Base-by-base conservation (phyloP, 2,329 filamentous ascomycete genomes). In the Colletotrichum sp. region DNA sequence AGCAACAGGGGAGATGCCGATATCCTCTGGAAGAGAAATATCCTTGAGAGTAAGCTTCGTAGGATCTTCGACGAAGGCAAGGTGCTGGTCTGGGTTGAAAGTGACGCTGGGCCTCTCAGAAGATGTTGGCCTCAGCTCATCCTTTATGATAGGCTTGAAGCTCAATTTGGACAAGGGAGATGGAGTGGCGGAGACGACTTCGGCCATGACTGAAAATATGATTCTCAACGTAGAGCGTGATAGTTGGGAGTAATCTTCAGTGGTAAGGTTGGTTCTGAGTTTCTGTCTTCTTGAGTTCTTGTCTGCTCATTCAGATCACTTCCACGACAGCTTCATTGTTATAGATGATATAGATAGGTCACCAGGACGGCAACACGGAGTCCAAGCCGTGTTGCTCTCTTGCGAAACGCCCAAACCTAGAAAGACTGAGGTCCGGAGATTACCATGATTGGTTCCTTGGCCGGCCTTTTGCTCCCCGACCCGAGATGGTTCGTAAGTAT, bases 31-130 rank as follows among this genome's bases (percentile, higher is more conserved):
- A 55, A 90, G 89, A 3, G 90, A 91, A 67, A 93, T 85, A 36
- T 93, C 92, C 78, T 89, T 87, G 92, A 94, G 94, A 21, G 86
- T 90, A 78, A 91, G 83, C 60, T 90, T 83, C 76, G 89, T 87
- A 16, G 87, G 84, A 13, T 89, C 87, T 16, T 87, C 81, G 68
- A 87, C 84, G 81, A 88, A 92, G 28, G 83, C 83, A 21, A 94
- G 82, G 79, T 94, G 92, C 80, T 87, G 89, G 48, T 83, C 79
- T 3, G 91, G 87, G 66, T 90, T 83, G 79, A 94, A 94, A 4
- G 76, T 73, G 69, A 80, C 82, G 7, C 2, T 21, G 4, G 65
- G 34, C 7, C 73, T 52, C 10, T 6, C 15, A 6, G 21, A 5
- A 7, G 56, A 18, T 9, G 55, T 48, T 36, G 65, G 18, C 8